phyloP scores from a whole-genome alignment of 441 rosid species.

The Geranium incanum region DNA sequence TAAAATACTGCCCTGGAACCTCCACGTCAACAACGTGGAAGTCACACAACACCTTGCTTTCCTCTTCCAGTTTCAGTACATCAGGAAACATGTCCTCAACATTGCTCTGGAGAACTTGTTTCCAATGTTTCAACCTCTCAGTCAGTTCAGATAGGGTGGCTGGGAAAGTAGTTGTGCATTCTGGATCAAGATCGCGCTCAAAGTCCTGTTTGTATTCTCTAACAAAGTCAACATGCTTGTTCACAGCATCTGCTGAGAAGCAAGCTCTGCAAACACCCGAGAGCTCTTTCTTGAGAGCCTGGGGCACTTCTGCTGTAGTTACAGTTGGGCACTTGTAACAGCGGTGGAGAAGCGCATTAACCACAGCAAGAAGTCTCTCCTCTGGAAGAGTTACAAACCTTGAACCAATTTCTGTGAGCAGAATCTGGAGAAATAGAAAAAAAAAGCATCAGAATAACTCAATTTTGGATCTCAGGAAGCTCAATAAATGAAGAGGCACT shows the following conservation, averaged over 20 bases:
- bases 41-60: constrained; percentile 84
- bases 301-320: constrained; percentile 95
- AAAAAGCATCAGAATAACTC: neutral
- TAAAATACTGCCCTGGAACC: constrained; percentile 95
- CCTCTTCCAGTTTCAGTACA: constrained; percentile 88
- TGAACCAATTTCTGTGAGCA: constrained; percentile 95
- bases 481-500: neutral
- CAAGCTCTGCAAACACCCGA: constrained; percentile 98
- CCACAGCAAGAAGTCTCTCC: constrained; percentile 97
- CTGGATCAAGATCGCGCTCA: constrained; percentile 92
- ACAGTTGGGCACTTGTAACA: constrained; percentile 98
- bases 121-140: constrained; percentile 82
- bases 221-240: constrained; percentile 95
- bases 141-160: constrained; percentile 81
- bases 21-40: constrained; percentile 96
- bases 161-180: constrained; percentile 78
- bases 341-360: constrained; percentile 97
- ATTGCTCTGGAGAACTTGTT: constrained; percentile 88
- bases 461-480: neutral
- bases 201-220: constrained; percentile 93
- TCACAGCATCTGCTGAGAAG: constrained; percentile 95
- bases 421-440: constrained; percentile 40
- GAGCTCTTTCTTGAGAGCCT: constrained; percentile 96
- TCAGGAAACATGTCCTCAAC: constrained; percentile 95
- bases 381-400: constrained; percentile 95